Conservation (phyloP, 2,329 filamentous ascomycete genomes). For the Aspergillus floridensis region DNA sequence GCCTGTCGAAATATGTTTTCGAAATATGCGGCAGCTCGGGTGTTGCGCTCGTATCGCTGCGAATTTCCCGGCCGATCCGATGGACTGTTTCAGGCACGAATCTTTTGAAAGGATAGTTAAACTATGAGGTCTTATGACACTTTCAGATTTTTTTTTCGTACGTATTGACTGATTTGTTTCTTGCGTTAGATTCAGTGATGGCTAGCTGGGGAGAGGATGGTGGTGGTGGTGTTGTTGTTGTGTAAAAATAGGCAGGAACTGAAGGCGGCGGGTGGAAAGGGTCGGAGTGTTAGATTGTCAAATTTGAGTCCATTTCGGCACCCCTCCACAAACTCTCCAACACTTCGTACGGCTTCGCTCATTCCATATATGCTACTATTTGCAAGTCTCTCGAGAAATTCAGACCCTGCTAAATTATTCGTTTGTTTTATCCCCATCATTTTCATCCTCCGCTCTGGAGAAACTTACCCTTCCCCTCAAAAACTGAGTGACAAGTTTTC, state of each 20-base stretch:
- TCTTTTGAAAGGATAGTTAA: neutral
- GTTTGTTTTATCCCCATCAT: neutral
- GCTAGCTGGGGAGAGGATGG: neutral
- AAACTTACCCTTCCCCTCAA: too few relatives aligned
- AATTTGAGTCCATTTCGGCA: too few relatives aligned
- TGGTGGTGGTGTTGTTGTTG: neutral
- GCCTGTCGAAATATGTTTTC: too few relatives aligned
- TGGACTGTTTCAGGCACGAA: neutral
- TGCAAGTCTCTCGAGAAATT: neutral
- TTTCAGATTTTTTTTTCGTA: neutral
- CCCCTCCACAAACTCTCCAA: neutral
- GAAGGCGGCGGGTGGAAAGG: neutral
- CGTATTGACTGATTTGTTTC: neutral
- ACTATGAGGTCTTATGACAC: neutral
- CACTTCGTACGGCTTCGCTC: neutral
- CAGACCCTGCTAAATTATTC: neutral
- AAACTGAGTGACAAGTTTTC: neutral
- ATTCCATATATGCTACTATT: neutral
- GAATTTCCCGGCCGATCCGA: neutral
- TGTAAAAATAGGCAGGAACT: too few relatives aligned
- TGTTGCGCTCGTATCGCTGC: neutral
- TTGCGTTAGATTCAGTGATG: neutral
- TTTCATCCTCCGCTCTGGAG: neutral
- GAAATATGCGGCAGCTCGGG: neutral
- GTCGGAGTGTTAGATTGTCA: neutral